Conservation (phyloP, 345 rosid species). For the Diplotaxis tenuifolia region DNA sequence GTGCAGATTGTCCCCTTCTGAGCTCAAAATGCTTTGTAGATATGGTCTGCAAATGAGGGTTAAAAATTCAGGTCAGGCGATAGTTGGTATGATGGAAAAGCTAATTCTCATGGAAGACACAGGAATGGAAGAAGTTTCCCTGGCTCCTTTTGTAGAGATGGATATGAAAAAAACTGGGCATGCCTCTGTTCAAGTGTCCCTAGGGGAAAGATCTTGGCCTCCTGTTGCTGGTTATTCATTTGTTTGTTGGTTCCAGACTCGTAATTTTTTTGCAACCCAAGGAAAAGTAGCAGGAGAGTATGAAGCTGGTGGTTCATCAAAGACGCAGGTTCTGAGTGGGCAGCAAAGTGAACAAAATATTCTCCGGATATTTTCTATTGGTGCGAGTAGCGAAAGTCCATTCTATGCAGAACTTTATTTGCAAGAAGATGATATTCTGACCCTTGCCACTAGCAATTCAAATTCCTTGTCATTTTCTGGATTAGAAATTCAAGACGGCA, state of each 20-base stretch:
- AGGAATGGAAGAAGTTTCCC: slow-evolving; percentile 68
- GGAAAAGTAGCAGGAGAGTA: slow-evolving; percentile 58
- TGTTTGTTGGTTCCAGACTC: slow-evolving; percentile 97
- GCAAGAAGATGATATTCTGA: slow-evolving; percentile 87
- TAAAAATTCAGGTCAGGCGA: slow-evolving; percentile 65
- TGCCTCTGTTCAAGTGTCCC: slow-evolving; percentile 93
- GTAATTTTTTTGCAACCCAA: slow-evolving; percentile 62
- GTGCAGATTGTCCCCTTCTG: slow-evolving; percentile 90
- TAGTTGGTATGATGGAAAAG: slow-evolving; percentile 93
- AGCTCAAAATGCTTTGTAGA: slow-evolving; percentile 76
- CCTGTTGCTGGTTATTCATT: slow-evolving; percentile 99
- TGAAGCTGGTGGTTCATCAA: slow-evolving; percentile 57
- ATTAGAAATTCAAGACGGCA: slow-evolving; percentile 83
- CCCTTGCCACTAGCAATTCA: slow-evolving; percentile 96
- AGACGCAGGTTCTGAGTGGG: slow-evolving; percentile 43
- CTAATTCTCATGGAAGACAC: slow-evolving; percentile 85
- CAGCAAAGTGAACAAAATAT: slow-evolving; percentile 59
- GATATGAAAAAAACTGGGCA: slow-evolving; percentile 94
- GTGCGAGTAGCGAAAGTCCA: slow-evolving; percentile 67
- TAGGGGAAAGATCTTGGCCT: slow-evolving; percentile 99
- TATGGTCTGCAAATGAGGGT: slow-evolving; percentile 80
- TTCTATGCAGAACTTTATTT: slow-evolving; percentile 88
- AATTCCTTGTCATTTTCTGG: slow-evolving; percentile 87
- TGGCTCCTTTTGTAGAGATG: slow-evolving; percentile 96
- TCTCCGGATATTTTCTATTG: slow-evolving; percentile 91